A percentile compares a stretch with the other conserved stretches of the same genome.
These are phyloP conservation scores for Leptodontidium sp. DNA, from an alignment of 2,329 filamentous ascomycete species.

Conservation along the genomic window DNA sequence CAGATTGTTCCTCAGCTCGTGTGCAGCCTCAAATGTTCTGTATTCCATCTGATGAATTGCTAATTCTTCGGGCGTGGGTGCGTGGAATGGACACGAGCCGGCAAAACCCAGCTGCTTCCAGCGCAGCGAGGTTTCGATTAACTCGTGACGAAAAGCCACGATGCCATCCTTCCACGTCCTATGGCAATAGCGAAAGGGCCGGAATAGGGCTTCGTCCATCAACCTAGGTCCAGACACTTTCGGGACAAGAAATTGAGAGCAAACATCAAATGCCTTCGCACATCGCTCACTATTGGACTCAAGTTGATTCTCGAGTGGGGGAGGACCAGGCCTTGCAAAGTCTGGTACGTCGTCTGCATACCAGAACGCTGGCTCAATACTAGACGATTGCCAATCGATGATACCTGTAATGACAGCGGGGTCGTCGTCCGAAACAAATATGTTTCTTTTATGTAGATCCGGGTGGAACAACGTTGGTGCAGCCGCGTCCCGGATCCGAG, in stretches of 20 bases:
- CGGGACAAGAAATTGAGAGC: slow-evolving; percentile 44
- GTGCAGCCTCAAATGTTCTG: slow-evolving; percentile 33
- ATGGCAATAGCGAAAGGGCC: slow-evolving; percentile 51
- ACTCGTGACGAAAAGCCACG: slow-evolving; percentile 50
- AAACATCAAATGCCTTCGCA: slow-evolving; percentile 46
- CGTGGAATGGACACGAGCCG: slow-evolving; percentile 44
- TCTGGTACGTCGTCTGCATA: slow-evolving; percentile 51
- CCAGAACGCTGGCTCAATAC: slow-evolving; percentile 52
- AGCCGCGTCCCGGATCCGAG: slow-evolving; percentile 43
- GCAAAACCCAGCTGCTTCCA: slow-evolving; percentile 52
- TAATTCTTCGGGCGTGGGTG: slow-evolving; percentile 34
- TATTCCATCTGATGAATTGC: slow-evolving; percentile 30
- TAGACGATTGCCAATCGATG: slow-evolving; percentile 53
- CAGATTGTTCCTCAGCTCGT: slow-evolving; percentile 33
- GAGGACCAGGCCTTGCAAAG: slow-evolving; percentile 45
- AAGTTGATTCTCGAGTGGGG: slow-evolving; percentile 42
- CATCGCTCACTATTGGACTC: slow-evolving; percentile 35
- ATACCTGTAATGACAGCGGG: slow-evolving; percentile 50
- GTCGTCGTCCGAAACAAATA: slow-evolving; percentile 52
- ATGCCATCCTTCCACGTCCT: slow-evolving; percentile 52
- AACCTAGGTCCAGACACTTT: slow-evolving; percentile 46
- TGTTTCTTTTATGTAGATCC: slow-evolving; percentile 53
- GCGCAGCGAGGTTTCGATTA: slow-evolving; percentile 49
- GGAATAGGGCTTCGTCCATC: slow-evolving; percentile 49
- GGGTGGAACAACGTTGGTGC: slow-evolving; percentile 50